These are phyloP conservation scores for Fagopyrum tataricum DNA, from an alignment of 148 eudicot species.

Conservation along the genomic window DNA sequence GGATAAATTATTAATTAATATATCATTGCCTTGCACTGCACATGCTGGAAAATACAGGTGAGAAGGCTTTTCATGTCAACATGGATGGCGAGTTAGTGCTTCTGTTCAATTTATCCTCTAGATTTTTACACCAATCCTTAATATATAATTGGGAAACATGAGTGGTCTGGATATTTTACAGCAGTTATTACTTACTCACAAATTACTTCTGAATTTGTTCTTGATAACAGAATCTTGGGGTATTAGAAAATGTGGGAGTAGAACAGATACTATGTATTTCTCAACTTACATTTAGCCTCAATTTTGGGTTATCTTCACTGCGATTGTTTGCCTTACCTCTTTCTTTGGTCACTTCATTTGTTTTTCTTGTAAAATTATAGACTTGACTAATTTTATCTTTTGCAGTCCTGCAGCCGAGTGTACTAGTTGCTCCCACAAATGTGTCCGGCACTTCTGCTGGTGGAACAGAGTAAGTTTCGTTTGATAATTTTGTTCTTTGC, in stretches of 20 bases:
- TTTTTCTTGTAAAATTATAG: background rate
- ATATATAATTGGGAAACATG: background rate
- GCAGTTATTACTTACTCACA: background rate
- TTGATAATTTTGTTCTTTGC: background rate
- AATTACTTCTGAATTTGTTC: background rate
- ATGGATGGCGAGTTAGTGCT: background rate
- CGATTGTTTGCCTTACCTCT: background rate
- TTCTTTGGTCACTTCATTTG: constrained; percentile 10
- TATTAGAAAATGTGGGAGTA: background rate
- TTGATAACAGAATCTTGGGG: too few species aligned
- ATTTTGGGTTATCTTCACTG: background rate
- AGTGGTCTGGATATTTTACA: background rate
- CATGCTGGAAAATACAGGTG: constrained; percentile 3
- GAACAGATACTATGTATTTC: background rate
- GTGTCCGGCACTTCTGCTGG: constrained; percentile 91
- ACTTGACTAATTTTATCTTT: constrained; percentile 4
- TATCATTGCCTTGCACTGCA: background rate
- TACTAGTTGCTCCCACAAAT: constrained; percentile 59
- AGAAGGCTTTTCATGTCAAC: background rate
- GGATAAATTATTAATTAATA: background rate
- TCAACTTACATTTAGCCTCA: background rate
- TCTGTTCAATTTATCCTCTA: background rate
- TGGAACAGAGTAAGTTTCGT: constrained; percentile 65
- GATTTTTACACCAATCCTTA: background rate
- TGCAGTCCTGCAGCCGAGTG: constrained; percentile 49